Evolutionary conservation across 768 basidiomycete species (phyloP).

Genomic region (Melanogaster broomeanus): DNA sequence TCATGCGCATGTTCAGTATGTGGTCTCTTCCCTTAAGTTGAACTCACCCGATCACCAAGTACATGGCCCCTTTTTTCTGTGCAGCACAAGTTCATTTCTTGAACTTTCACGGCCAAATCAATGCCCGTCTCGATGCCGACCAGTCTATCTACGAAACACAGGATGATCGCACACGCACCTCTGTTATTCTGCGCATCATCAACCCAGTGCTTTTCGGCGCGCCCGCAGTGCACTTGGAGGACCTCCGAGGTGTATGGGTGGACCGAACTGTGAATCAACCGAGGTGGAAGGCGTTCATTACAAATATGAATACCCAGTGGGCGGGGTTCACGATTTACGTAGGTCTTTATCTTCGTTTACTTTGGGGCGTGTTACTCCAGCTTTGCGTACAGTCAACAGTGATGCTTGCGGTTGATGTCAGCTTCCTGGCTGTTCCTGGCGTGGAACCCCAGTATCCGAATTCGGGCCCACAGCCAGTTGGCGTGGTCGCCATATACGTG

Average conservation of each 20-base stretch:
- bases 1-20: too few relatives aligned
- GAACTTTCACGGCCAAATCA: conserved; percentile 39
- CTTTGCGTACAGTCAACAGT: conserved; percentile 43
- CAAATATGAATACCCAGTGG: conserved; percentile 47
- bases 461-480: conserved; percentile 8
- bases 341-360: conserved; percentile 10
- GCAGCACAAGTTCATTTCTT: conserved; percentile 31
- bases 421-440: conserved; percentile 51
- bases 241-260: conserved; percentile 45
- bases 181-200: conserved; percentile 36
- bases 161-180: conserved; percentile 15
- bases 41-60: too few relatives aligned
- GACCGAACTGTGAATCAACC: conserved; percentile 42
- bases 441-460: conserved; percentile 19
- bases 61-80: too few relatives aligned
- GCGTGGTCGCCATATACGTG: conserved; percentile 36
- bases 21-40: too few relatives aligned
- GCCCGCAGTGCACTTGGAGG: conserved; percentile 44
- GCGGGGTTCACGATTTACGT: conserved; percentile 50
- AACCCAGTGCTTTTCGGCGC: conserved; percentile 46
- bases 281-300: conserved; percentile 44
- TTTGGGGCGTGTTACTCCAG: not conserved
- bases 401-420: conserved; percentile 54
- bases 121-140: conserved; percentile 35
- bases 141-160: conserved; percentile 25